These are phyloP conservation scores for Argentina anserina DNA, from an alignment of 306 rosid species.

Conservation along the genomic window DNA sequence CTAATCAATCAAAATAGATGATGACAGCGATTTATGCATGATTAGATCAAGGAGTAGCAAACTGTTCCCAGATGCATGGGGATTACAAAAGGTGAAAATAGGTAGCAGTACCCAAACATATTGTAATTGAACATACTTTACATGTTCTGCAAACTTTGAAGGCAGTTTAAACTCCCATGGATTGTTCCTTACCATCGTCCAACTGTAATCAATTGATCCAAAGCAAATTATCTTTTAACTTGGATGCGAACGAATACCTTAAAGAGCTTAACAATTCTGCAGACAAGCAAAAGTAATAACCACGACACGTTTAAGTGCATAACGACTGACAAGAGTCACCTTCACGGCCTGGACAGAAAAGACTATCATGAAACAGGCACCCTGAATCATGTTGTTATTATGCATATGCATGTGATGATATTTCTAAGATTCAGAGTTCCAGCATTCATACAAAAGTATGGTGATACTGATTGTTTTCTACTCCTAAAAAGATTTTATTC, in stretches of 20 bases:
- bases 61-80: not conserved
- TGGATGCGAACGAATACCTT: not conserved
- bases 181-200: not conserved
- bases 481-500: not conserved
- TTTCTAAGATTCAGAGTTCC: not conserved
- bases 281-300: not conserved
- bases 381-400: not conserved
- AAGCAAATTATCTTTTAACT: not conserved
- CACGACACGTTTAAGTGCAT: not conserved
- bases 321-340: slow-evolving; percentile 5
- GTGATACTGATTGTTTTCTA: not conserved
- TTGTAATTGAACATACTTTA: slow-evolving; percentile 14
- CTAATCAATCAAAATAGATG: not conserved
- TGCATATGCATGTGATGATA: not conserved
- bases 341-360: not conserved
- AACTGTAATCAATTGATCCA: not conserved
- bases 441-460: not conserved
- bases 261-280: not conserved
- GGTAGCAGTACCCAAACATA: not conserved
- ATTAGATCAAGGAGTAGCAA: slow-evolving; percentile 4
- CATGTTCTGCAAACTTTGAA: not conserved
- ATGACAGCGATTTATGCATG: not conserved
- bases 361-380: not conserved
- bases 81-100: not conserved
- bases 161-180: not conserved